These are phyloP conservation scores for Mycena polygramma DNA, from an alignment of 768 basidiomycete species.

Conservation along the genomic window DNA sequence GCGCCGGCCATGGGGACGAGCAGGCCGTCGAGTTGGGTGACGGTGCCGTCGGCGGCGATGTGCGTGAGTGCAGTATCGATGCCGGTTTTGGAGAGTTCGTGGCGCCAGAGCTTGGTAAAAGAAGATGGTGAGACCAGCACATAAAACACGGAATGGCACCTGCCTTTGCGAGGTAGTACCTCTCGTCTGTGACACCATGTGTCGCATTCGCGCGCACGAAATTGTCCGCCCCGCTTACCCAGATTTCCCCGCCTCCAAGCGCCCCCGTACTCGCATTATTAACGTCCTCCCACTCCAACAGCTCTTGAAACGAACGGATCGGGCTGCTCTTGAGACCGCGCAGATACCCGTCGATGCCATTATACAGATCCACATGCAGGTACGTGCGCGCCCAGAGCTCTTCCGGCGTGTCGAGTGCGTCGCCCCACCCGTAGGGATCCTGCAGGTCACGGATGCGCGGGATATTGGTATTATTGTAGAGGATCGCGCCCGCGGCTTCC, in stretches of 20 bases:
- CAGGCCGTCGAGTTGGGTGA: conserved; percentile 13
- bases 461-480: conserved; percentile 23
- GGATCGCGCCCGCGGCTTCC: conserved; percentile 4
- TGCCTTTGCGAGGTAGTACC: conserved; percentile 22
- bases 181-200: conserved; percentile 12
- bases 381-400: conserved; percentile 26
- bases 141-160: too few species aligned
- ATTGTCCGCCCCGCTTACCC: conserved; percentile 24
- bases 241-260: conserved; percentile 16
- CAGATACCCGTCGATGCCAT: conserved; percentile 22
- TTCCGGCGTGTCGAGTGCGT: conserved; percentile 23
- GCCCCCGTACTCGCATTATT: conserved; percentile 22
- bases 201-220: conserved; percentile 21
- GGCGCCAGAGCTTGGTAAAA: conserved; percentile 18
- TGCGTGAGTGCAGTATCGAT: conserved; percentile 22
- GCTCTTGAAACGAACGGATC: conserved; percentile 9
- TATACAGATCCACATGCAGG: conserved; percentile 26
- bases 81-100: conserved; percentile 22
- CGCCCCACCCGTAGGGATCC: conserved; percentile 22
- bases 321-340: background rate
- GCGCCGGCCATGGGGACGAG: conserved; percentile 26
- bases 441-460: conserved; percentile 18
- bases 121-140: background rate
- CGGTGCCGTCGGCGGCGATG: conserved; percentile 11
- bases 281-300: conserved; percentile 19